These are phyloP conservation scores for Diutina neorugosa DNA, from an alignment of 1,139 yeast species.

Conservation along the genomic window DNA sequence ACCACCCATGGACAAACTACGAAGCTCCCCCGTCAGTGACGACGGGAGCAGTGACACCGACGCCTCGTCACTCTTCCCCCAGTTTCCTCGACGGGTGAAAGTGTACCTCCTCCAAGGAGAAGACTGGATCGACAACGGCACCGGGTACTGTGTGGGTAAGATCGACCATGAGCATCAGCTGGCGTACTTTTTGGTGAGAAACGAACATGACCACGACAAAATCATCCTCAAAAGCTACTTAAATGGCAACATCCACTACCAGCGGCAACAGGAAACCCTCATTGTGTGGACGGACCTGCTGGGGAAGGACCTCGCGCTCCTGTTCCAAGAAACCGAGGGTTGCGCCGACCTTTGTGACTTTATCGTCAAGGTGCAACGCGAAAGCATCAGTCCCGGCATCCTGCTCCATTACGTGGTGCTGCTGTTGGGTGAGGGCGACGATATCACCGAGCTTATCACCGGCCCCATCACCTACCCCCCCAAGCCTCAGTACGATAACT, in stretches of 20 bases:
- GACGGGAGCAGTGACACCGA: neutral
- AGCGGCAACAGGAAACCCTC: conserved; percentile 86
- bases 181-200: conserved; percentile 62
- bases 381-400: conserved; percentile 48
- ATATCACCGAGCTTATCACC: conserved; percentile 63
- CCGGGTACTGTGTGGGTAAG: conserved; percentile 81
- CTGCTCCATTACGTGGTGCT: conserved; percentile 65
- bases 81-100: conserved; percentile 63
- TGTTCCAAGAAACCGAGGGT: conserved; percentile 88
- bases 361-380: conserved; percentile 54
- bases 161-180: conserved; percentile 23
- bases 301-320: conserved; percentile 76
- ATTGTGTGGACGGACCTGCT: conserved; percentile 85
- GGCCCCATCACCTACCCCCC: conserved; percentile 67
- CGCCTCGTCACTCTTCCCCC: neutral
- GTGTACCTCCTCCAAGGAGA: conserved; percentile 73
- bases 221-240: conserved; percentile 53
- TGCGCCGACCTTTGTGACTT: conserved; percentile 79
- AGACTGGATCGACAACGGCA: conserved; percentile 88
- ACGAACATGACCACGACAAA: conserved; percentile 52
- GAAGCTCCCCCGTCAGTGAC: conserved; percentile 4
- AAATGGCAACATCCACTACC: conserved; percentile 72
- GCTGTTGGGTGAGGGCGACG: conserved; percentile 23
- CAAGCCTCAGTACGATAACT: conserved; percentile 36
- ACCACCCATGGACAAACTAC: neutral